Evolutionary conservation across 2,329 filamentous ascomycete species (phyloP).

Genomic region (Colletotrichum sp.): DNA sequence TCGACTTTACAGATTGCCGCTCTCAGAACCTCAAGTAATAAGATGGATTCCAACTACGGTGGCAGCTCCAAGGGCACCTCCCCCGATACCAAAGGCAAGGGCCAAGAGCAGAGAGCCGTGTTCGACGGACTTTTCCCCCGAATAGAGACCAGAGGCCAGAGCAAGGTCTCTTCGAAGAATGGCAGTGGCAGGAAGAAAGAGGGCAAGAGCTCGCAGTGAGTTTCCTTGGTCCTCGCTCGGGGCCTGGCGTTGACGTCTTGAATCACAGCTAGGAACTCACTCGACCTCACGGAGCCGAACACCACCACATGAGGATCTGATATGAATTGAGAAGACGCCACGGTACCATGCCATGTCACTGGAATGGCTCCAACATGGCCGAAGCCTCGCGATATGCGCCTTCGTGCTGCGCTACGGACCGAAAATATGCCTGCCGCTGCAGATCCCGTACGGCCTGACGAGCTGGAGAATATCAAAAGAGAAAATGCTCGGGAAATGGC

Average conservation of each 20-base stretch:
- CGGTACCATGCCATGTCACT: not conserved
- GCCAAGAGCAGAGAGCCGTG: constrained; percentile 7
- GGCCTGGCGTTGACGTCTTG: not conserved
- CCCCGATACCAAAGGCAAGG: constrained; percentile 16
- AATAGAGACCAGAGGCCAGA: constrained; percentile 28
- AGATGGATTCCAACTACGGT: constrained; percentile 13
- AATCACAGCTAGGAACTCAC: not conserved
- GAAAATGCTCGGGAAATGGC: not conserved
- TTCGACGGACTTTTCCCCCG: constrained; percentile 27
- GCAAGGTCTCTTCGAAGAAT: constrained; percentile 20
- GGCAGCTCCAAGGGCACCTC: constrained; percentile 21
- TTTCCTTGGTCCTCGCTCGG: not conserved
- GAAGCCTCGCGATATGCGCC: not conserved
- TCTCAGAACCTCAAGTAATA: not conserved
- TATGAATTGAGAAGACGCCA: not conserved
- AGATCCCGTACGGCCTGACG: not conserved
- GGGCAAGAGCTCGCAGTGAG: constrained; percentile 5
- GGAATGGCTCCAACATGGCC: not conserved
- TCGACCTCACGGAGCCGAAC: not conserved
- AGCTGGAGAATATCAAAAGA: not conserved
- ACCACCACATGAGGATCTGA: not conserved
- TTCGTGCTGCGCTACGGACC: not conserved
- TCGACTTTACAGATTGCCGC: not conserved
- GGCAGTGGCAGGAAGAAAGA: constrained; percentile 15
- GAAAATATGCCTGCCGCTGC: not conserved